A percentile compares a stretch with the other conserved stretches of the same genome.
phyloP scores from a whole-genome alignment of 805 yeast species.

The Spencermartinsiella europaea region DNA sequence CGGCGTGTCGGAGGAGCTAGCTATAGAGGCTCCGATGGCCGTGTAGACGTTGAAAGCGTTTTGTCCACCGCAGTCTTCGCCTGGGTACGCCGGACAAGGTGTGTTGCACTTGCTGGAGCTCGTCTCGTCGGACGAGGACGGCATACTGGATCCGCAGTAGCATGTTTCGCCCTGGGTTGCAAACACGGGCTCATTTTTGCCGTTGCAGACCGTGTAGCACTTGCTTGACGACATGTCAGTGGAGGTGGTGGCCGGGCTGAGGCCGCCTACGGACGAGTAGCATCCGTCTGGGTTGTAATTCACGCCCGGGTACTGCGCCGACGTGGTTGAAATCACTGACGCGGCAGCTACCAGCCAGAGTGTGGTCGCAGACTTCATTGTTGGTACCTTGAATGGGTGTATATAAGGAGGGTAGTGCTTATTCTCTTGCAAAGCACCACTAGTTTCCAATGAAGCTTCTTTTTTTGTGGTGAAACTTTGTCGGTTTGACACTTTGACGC shows the following conservation, averaged over 20 bases:
- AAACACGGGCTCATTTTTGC: conserved; percentile 39
- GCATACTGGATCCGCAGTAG: conserved; percentile 55
- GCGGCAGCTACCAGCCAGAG: neutral
- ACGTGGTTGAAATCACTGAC: neutral
- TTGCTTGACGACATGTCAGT: conserved; percentile 55
- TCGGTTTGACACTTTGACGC: too few relatives aligned
- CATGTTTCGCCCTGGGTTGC: conserved; percentile 52
- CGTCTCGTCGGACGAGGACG: conserved; percentile 33
- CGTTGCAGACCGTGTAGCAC: conserved; percentile 47
- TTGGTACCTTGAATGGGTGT: too few relatives aligned
- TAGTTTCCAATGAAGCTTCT: too few relatives aligned
- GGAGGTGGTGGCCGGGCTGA: conserved; percentile 39
- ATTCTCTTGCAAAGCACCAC: too few relatives aligned
- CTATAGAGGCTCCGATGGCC: conserved; percentile 20
- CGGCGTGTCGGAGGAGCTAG: conserved; percentile 22
- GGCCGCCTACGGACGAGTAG: conserved; percentile 9
- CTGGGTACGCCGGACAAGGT: conserved; percentile 58
- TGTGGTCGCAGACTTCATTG: too few relatives aligned
- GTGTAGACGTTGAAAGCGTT: conserved; percentile 29
- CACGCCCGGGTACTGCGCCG: neutral
- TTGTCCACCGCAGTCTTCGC: conserved; percentile 61
- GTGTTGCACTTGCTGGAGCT: conserved; percentile 37
- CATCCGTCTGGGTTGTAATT: conserved; percentile 16
- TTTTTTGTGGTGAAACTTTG: too few relatives aligned
- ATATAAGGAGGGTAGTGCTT: too few relatives aligned